These are phyloP conservation scores for Rickenella mellea DNA, from an alignment of 768 basidiomycete species.

Conservation along the genomic window DNA sequence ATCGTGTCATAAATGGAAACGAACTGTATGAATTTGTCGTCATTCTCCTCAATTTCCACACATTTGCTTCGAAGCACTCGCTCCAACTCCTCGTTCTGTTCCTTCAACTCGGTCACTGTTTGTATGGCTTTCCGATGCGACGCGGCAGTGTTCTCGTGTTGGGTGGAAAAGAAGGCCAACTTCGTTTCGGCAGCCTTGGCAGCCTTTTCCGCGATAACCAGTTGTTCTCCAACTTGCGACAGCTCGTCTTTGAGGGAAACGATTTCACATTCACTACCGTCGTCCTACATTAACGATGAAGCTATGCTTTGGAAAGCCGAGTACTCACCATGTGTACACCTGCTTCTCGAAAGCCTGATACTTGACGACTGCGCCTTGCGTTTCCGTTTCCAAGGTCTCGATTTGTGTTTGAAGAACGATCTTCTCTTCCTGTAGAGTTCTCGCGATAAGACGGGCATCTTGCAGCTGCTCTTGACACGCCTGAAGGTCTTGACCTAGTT, in stretches of 20 bases:
- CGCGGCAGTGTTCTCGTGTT: conserved; percentile 55
- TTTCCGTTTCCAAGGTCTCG: conserved; percentile 53
- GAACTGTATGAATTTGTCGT: conserved; percentile 73
- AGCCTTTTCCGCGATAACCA: conserved; percentile 46
- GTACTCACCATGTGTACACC: too few relatives aligned
- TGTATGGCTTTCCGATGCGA: conserved; percentile 31
- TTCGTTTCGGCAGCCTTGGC: conserved; percentile 57
- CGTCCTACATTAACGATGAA: too few relatives aligned
- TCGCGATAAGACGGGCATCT: conserved; percentile 25
- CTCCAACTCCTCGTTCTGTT: conserved; percentile 70
- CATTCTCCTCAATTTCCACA: conserved; percentile 75
- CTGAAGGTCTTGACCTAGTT: conserved; percentile 27
- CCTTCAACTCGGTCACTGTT: conserved; percentile 50
- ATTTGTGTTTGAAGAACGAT: conserved; percentile 40
- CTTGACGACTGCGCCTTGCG: conserved; percentile 27
- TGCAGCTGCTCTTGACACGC: conserved; percentile 31
- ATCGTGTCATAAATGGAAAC: conserved; percentile 16
- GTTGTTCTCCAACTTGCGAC: conserved; percentile 30
- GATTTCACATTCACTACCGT: conserved; percentile 42
- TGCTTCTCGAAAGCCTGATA: too few relatives aligned
- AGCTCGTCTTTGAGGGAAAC: conserved; percentile 28
- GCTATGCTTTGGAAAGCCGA: too few relatives aligned
- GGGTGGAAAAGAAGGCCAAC: conserved; percentile 51
- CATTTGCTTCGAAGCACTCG: conserved; percentile 60
- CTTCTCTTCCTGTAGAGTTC: conserved; percentile 40